Conservation (phyloP, 148 eudicot genomes). For the Drosera capensis region DNA sequence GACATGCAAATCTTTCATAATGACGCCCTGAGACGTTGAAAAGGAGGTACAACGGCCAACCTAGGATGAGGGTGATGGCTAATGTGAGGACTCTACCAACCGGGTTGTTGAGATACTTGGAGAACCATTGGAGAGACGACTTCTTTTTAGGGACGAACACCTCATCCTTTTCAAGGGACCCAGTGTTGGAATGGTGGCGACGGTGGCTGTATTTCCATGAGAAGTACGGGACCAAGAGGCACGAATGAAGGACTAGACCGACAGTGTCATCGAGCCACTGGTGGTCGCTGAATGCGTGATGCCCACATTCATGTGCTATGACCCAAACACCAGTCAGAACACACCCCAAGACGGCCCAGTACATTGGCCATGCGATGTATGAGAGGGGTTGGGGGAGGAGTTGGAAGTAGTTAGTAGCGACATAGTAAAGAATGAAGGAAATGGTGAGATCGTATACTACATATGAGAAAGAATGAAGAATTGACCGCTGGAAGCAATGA, state of each 20-base stretch:
- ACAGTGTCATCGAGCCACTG: slow-evolving; percentile 28
- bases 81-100: slow-evolving; percentile 44
- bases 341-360: slow-evolving; percentile 44
- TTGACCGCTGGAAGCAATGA: slow-evolving; percentile 74
- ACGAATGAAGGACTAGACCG: slow-evolving; percentile 71
- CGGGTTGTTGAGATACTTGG: slow-evolving; percentile 64
- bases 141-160: slow-evolving; percentile 62
- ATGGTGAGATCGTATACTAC: slow-evolving; percentile 41
- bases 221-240: slow-evolving; percentile 69
- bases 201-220: slow-evolving; percentile 86
- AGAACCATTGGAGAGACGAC: slow-evolving; percentile 22
- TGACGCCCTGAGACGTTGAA: slow-evolving; percentile 69
- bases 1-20: slow-evolving; percentile 67
- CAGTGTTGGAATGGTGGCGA: slow-evolving; percentile 88
- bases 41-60: slow-evolving; percentile 62
- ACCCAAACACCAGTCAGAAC: slow-evolving; percentile 49
- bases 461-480: slow-evolving; percentile 62
- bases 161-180: slow-evolving; percentile 73
- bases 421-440: slow-evolving; percentile 35
- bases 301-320: slow-evolving; percentile 60
- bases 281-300: slow-evolving; percentile 57
- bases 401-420: slow-evolving; percentile 47
- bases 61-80: slow-evolving; percentile 37
- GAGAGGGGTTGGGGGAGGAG: slow-evolving; percentile 43
- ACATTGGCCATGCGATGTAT: slow-evolving; percentile 57